Base-by-base conservation (phyloP, 768 basidiomycete species). In the Amanita brunnescens region DNA sequence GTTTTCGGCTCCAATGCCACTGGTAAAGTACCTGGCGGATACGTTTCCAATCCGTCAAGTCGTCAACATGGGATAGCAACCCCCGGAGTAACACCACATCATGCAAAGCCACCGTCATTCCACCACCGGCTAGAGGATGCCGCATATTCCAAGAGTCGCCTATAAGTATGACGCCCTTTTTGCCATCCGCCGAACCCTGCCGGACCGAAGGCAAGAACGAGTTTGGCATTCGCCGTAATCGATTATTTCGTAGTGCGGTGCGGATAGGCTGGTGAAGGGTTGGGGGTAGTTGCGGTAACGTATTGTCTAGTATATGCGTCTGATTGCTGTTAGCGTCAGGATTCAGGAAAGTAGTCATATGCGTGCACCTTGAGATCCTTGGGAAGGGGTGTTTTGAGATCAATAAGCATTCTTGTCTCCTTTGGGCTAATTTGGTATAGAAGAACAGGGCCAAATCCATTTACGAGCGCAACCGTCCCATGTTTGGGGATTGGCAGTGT, bases 71-170 rank as follows among this genome's bases (percentile, higher is more conserved):
- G 1, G 68, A 69, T 0, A 96, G 70, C 53, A 90, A 69, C 13
- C 79, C 68, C 29, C 81, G 67, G 12, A 98, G 74, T 30, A 88
- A 57, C 12, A 91, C 85, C 3, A 87, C 86, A 58, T 98, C 96
- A 61, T 82, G 77, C 42, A 98, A 71, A 2, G 92, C 93, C 34
- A 97, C 95, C 0, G 93, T 94, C 96, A 99, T 99, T 5, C 96
- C 96, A 9, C 93, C 92, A 5, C 96, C 96, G 0, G 96, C 98
- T 16, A 99, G 76, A 1, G 96, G 96, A 66, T 99, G 96, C 0
- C 96, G 88, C 94, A 98, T 98, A 64, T 98, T 99, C 87, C 91
- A 95, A 2, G 95, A 83, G 63, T 98, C 96, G 1, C 96, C 96
- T 30, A 96, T 73, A 54, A 98, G 80, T 52, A 99, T 70, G 8